phyloP scores from a whole-genome alignment of 1,284 basidiomycete species.

The Neolentinus lepideus region DNA sequence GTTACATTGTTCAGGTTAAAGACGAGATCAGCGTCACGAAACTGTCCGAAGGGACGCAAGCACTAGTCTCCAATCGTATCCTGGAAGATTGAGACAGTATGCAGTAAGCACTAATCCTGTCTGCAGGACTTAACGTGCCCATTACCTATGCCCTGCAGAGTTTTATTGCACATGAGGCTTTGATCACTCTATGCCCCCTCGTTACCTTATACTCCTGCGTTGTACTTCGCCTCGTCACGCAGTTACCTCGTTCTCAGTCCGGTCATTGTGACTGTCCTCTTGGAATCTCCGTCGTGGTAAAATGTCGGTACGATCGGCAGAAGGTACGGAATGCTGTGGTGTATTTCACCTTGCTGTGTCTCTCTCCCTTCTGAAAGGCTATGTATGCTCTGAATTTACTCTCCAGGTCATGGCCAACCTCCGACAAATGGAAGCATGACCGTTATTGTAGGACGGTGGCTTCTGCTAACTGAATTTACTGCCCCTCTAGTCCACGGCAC shows the following conservation, averaged over 20 bases:
- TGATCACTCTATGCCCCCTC: too few relatives aligned
- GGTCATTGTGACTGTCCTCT: not conserved
- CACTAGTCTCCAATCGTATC: too few relatives aligned
- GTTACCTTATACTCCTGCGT: not conserved
- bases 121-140: too few relatives aligned
- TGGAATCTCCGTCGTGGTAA: not conserved
- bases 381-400: not conserved
- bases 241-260: not conserved
- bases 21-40: too few relatives aligned
- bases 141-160: too few relatives aligned
- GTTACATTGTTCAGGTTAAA: too few relatives aligned
- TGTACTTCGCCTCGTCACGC: not conserved
- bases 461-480: not conserved
- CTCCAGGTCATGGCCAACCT: not conserved
- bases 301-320: not conserved
- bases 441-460: not conserved
- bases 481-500: not conserved
- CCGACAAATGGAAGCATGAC: not conserved
- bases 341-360: not conserved
- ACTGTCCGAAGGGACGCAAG: too few relatives aligned
- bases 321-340: not conserved
- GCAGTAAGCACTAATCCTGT: too few relatives aligned
- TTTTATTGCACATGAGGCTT: too few relatives aligned
- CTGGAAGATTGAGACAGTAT: too few relatives aligned
- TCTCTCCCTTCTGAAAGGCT: not conserved